Conservation (phyloP, 2,329 filamentous ascomycete species). For the Fusarium continuum region DNA sequence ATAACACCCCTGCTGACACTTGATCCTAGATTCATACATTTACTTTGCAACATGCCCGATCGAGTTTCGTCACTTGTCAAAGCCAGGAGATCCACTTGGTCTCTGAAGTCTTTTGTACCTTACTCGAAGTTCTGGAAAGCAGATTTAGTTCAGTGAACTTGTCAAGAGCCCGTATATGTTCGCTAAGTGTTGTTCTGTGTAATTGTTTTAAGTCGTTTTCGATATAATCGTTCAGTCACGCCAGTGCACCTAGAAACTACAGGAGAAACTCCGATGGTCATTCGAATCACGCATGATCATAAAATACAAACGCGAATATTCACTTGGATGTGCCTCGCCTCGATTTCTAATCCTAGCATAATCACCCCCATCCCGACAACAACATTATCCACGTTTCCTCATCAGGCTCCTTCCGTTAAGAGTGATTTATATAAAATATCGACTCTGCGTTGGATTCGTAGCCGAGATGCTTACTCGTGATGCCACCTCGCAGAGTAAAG, state of each 20-base stretch:
- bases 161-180: neutral
- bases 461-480: conserved; percentile 1
- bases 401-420: neutral
- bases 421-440: conserved; percentile 17
- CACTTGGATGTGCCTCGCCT: conserved; percentile 5
- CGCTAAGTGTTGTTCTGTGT: neutral
- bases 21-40: neutral
- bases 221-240: neutral
- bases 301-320: neutral
- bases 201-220: neutral
- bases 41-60: neutral
- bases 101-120: too few relatives aligned
- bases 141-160: neutral
- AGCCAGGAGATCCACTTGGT: too few relatives aligned
- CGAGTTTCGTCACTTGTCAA: neutral
- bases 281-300: neutral
- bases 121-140: too few relatives aligned
- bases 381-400: neutral
- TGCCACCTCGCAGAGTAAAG: neutral
- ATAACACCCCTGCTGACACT: neutral
- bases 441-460: conserved; percentile 11
- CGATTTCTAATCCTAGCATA: conserved; percentile 18
- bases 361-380: neutral
- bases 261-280: neutral
- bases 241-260: neutral